These are phyloP conservation scores for Xylaria sp. DNA, from an alignment of 2,329 filamentous ascomycete genomes.

Conservation along the genomic window DNA sequence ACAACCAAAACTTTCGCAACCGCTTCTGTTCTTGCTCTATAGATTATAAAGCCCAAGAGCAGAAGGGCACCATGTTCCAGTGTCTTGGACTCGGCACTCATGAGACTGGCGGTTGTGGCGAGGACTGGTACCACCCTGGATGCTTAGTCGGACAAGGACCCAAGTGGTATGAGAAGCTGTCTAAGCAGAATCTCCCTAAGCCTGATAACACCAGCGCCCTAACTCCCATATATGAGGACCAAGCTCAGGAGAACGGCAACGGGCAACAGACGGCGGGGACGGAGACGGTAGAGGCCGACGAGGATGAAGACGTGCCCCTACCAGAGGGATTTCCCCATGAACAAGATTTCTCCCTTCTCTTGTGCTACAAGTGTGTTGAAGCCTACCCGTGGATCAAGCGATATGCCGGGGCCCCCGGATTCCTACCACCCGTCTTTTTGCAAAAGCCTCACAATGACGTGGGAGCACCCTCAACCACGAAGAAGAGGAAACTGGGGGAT, in stretches of 20 bases:
- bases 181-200: constrained; percentile 40
- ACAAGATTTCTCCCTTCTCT: constrained; percentile 85
- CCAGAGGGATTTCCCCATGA: constrained; percentile 88
- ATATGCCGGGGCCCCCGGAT: constrained; percentile 81
- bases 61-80: constrained; percentile 98
- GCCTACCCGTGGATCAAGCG: constrained; percentile 89
- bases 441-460: constrained; percentile 33
- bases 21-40: constrained; percentile 88
- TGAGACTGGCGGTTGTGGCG: constrained; percentile 87
- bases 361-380: constrained; percentile 93
- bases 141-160: constrained; percentile 83
- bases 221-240: constrained; percentile 57
- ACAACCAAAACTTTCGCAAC: constrained; percentile 96
- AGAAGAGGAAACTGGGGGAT: constrained; percentile 71
- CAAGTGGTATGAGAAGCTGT: constrained; percentile 68
- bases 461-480: constrained; percentile 43
- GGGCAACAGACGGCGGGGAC: constrained; percentile 30
- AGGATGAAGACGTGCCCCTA: constrained; percentile 68
- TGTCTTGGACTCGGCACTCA: constrained; percentile 83
- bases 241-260: constrained; percentile 35
- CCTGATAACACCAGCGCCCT: constrained; percentile 41
- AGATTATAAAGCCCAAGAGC: constrained; percentile 84
- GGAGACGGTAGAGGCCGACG: constrained; percentile 50
- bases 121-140: constrained; percentile 97
- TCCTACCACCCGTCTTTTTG: constrained; percentile 73